phyloP scores from a whole-genome alignment of 768 basidiomycete species.

The Rubroboletus pulcherrimus region DNA sequence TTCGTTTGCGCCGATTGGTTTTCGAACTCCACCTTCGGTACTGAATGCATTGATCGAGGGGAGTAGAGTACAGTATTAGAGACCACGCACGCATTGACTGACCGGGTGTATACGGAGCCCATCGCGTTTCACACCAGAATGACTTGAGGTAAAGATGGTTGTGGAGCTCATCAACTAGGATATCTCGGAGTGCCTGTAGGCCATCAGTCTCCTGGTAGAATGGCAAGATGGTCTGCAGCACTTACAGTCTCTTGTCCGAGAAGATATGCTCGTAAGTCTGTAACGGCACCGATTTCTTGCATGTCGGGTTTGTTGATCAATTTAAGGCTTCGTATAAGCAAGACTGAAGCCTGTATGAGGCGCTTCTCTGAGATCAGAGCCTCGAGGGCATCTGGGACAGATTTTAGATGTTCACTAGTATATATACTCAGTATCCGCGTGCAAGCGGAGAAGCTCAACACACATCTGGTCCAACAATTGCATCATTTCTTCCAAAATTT shows the following conservation, averaged over 20 bases:
- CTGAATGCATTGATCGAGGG: constrained; percentile 35
- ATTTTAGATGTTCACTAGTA: constrained; percentile 79
- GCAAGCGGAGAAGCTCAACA: constrained; percentile 26
- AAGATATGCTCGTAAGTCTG: constrained; percentile 84
- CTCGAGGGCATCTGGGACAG: constrained; percentile 89
- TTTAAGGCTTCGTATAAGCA: constrained; percentile 85
- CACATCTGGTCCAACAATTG: constrained; percentile 93
- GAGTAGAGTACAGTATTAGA: background rate
- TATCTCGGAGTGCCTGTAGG: constrained; percentile 80
- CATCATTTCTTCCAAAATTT: constrained; percentile 94
- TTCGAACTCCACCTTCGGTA: constrained; percentile 65
- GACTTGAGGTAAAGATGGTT: constrained; percentile 96
- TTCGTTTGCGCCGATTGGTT: constrained; percentile 35
- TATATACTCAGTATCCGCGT: constrained; percentile 16
- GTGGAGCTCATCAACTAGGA: constrained; percentile 92
- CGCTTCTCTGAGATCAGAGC: constrained; percentile 95
- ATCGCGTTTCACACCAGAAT: constrained; percentile 92
- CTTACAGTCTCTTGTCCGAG: constrained; percentile 80
- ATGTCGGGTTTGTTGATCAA: constrained; percentile 89
- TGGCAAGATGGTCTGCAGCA: constrained; percentile 11
- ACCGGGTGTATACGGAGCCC: constrained; percentile 78
- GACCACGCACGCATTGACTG: constrained; percentile 66
- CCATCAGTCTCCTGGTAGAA: constrained; percentile 7
- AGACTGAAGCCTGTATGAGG: constrained; percentile 79
- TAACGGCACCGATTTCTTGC: constrained; percentile 91